Evolutionary conservation across 1,284 basidiomycete genomes (phyloP), one percentile per base, ranked within the genome.

Genomic region (Pyrrhoderma lamaoense): DNA sequence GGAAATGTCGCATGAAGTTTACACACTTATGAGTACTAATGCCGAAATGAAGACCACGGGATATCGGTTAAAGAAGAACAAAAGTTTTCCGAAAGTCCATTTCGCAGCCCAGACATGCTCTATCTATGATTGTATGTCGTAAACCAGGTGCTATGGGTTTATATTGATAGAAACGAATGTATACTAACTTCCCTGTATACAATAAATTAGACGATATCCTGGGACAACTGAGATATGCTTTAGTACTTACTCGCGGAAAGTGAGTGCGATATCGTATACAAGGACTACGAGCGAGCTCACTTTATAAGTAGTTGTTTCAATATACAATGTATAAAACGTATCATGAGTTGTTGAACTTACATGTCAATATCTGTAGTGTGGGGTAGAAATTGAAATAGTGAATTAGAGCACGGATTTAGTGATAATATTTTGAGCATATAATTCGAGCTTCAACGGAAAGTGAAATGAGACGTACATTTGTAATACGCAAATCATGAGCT

Each of bases 1-100:
- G n/a, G n/a, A n/a, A n/a, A n/a, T n/a, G n/a, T n/a, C n/a, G 44
- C 19, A 8, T 14, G 49, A 37, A 19, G 9, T 19, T 19, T 25
- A 35, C 40, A 34, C 35, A 50, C 49, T 44, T 38, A 35, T 19
- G 34, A 36, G 22, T 25, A 50, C 16, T 14, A 50, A 14, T n/a
- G 21, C 22, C 3, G 51, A 49, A 18, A 53, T 35, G 14, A 27
- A 34, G 13, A 49, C 25, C 18, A 45, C 40, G 22, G 52, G 46
- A 39, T 53, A 53, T 9, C 47, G 47, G 21, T 49, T 49, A 9
- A 49, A 31, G 35, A 53, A 49, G 34, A 49, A 53, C 19, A 53
- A 42, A 1, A 45, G n/a, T 49, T 53, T 53, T 18, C 46, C 52
- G 21, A 14, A 43, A 14, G 47, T 43, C 52, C 47, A 53, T 22